Evolutionary conservation across 2,329 filamentous ascomycete genomes (phyloP).

Genomic region (Penicillium crustosum): DNA sequence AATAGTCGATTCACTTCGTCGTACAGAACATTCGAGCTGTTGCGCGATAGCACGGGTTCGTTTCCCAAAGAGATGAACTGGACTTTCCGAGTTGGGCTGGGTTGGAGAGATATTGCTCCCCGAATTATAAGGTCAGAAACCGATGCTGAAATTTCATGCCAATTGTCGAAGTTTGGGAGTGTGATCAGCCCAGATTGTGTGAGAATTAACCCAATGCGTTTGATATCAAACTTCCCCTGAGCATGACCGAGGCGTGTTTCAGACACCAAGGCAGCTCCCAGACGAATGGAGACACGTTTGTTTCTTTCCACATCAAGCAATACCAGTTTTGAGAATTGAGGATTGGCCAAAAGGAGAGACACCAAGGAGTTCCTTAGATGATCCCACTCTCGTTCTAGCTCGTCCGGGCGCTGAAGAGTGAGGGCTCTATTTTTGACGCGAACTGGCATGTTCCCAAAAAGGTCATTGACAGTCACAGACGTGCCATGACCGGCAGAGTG

Average conservation of each 20-base stretch:
- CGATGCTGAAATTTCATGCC: constrained; percentile 70
- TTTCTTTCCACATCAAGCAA: constrained; percentile 55
- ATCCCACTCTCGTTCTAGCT: constrained; percentile 66
- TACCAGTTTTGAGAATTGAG: constrained; percentile 55
- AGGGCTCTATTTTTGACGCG: constrained; percentile 75
- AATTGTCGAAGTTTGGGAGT: constrained; percentile 55
- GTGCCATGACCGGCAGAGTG: constrained; percentile 67
- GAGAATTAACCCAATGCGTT: constrained; percentile 55
- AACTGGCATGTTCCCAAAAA: constrained; percentile 90
- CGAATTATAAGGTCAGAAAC: constrained; percentile 61
- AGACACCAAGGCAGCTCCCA: not conserved
- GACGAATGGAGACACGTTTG: constrained; percentile 37
- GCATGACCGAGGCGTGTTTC: not conserved
- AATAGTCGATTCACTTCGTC: constrained; percentile 78
- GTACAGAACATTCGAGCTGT: constrained; percentile 66
- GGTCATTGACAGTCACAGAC: constrained; percentile 69
- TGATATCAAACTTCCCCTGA: constrained; percentile 25
- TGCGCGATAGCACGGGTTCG: constrained; percentile 59
- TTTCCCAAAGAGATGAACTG: constrained; percentile 84
- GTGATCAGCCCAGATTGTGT: constrained; percentile 65
- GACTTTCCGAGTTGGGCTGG: constrained; percentile 67
- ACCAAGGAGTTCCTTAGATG: constrained; percentile 59
- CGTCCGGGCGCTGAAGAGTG: constrained; percentile 50
- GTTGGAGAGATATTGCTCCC: constrained; percentile 69
- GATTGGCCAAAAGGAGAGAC: constrained; percentile 70